A percentile compares a stretch with the other conserved stretches of the same genome.
These are phyloP conservation scores for Colletotrichum sp. DNA, from an alignment of 2,329 filamentous ascomycete genomes.

Conservation along the genomic window DNA sequence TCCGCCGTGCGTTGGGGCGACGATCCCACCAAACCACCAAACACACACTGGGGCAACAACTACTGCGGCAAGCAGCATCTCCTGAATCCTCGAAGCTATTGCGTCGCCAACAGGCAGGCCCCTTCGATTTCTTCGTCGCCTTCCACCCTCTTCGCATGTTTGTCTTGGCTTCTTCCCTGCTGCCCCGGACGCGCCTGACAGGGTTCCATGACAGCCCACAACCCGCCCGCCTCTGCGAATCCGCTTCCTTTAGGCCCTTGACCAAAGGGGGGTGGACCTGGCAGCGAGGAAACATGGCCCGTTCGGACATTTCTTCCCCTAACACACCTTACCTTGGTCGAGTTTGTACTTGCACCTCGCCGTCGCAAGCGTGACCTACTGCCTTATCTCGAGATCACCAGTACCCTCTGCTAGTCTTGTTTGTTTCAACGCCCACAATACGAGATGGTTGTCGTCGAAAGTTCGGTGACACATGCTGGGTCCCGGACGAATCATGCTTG, in stretches of 20 bases:
- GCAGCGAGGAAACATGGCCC: slow-evolving; percentile 14
- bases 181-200: background rate
- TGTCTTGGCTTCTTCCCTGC: background rate
- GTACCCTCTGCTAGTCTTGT: background rate
- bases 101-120: background rate
- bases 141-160: background rate
- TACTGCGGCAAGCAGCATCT: background rate
- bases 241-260: background rate
- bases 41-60: background rate
- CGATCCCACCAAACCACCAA: background rate
- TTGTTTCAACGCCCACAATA: slow-evolving; percentile 17
- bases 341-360: background rate
- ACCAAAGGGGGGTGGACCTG: background rate
- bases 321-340: background rate
- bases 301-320: slow-evolving; percentile 16
- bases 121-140: background rate
- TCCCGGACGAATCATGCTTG: slow-evolving; percentile 8
- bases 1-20: background rate
- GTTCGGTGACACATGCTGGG: slow-evolving; percentile 12
- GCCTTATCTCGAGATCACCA: background rate
- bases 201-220: background rate
- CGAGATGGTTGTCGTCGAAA: slow-evolving; percentile 5
- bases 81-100: background rate
- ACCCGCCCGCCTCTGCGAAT: background rate
- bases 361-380: background rate